Evolutionary conservation across 1,284 basidiomycete species (phyloP).

Genomic region (Rhizoctonia solani): DNA sequence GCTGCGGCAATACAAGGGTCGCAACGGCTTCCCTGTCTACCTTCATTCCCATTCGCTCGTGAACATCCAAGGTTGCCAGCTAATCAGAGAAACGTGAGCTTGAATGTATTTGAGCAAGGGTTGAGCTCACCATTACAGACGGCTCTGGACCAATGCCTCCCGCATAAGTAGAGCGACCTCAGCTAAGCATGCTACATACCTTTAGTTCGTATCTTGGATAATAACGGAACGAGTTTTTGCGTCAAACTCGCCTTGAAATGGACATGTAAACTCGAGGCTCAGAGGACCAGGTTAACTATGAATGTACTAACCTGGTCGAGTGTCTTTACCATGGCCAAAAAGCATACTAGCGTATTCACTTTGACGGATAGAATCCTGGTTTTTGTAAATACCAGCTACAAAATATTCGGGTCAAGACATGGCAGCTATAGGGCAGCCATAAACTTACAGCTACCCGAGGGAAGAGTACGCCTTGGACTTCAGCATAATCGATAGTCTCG

Average conservation of each 20-base stretch:
- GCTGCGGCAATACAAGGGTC: slow-evolving; percentile 87
- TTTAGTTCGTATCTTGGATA: slow-evolving; percentile 94
- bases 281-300: not conserved
- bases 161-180: not conserved
- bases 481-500: slow-evolving; percentile 91
- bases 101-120: not conserved
- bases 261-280: not conserved
- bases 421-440: too few relatives aligned
- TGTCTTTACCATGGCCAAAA: slow-evolving; percentile 89
- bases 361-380: slow-evolving; percentile 86
- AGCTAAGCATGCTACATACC: slow-evolving; percentile 37
- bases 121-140: slow-evolving; percentile 72
- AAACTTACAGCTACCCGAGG: slow-evolving; percentile 83
- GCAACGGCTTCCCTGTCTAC: slow-evolving; percentile 95
- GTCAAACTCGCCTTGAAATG: slow-evolving; percentile 71
- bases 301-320: slow-evolving; percentile 75
- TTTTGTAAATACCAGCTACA: slow-evolving; percentile 87
- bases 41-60: slow-evolving; percentile 96
- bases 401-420: slow-evolving; percentile 25
- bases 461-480: slow-evolving; percentile 83
- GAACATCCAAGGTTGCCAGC: slow-evolving; percentile 92
- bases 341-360: slow-evolving; percentile 86
- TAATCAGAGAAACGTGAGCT: slow-evolving; percentile 43
- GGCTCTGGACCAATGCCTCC: slow-evolving; percentile 58
- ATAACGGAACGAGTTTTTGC: slow-evolving; percentile 90